Conservation (phyloP, 2,329 filamentous ascomycete species). For the Colletotrichum shisoi region DNA sequence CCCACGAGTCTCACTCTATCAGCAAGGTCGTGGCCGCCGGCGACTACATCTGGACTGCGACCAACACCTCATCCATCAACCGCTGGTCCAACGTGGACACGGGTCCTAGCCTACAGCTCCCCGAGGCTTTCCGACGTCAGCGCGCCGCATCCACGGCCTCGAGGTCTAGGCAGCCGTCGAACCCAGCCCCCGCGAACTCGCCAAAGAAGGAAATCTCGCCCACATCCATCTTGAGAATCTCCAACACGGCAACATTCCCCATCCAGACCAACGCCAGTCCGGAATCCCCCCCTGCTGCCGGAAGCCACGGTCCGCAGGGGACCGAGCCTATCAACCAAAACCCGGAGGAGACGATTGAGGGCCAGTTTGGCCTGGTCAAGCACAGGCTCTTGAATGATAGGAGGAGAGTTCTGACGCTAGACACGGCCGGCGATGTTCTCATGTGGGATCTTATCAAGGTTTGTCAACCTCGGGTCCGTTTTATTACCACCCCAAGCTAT, state of each 20-base stretch:
- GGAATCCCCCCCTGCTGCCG: slow-evolving; percentile 57
- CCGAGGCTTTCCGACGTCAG: slow-evolving; percentile 61
- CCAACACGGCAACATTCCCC: slow-evolving; percentile 82
- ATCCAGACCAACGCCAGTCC: slow-evolving; percentile 60
- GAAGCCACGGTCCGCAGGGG: slow-evolving; percentile 39
- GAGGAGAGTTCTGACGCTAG: slow-evolving; percentile 85
- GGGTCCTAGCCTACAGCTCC: slow-evolving; percentile 72
- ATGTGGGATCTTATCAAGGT: slow-evolving; percentile 93
- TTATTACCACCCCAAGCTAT: neutral
- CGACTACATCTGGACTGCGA: slow-evolving; percentile 88
- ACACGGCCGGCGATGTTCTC: slow-evolving; percentile 93
- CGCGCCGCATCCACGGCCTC: slow-evolving; percentile 54
- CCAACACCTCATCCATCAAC: slow-evolving; percentile 89
- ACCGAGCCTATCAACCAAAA: slow-evolving; percentile 69
- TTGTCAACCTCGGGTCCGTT: slow-evolving; percentile 42
- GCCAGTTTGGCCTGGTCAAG: slow-evolving; percentile 94
- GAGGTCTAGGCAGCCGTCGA: slow-evolving; percentile 44
- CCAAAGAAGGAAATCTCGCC: slow-evolving; percentile 74
- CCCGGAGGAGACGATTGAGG: slow-evolving; percentile 85
- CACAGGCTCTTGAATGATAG: slow-evolving; percentile 91
- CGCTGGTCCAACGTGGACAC: slow-evolving; percentile 89
- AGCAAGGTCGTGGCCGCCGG: slow-evolving; percentile 72
- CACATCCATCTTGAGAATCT: slow-evolving; percentile 80
- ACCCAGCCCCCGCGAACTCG: slow-evolving; percentile 47
- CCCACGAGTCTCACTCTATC: slow-evolving; percentile 88